These are phyloP conservation scores for Sporothrix schenckii DNA, from an alignment of 2,329 filamentous ascomycete species.

Conservation along the genomic window DNA sequence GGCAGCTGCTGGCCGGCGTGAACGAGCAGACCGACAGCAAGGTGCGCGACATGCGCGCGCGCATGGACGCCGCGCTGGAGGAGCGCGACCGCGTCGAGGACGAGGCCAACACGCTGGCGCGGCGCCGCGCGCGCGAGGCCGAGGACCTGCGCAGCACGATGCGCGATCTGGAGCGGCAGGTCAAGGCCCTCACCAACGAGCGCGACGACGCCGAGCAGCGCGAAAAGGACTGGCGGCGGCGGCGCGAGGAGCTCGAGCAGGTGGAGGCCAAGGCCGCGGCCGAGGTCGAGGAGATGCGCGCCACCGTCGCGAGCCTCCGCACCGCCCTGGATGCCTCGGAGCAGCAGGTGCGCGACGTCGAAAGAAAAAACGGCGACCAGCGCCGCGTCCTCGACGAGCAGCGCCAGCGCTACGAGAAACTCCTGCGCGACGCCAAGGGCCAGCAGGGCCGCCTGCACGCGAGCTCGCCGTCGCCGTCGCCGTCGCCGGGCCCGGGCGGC, in stretches of 20 bases:
- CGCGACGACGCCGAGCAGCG: conserved; percentile 75
- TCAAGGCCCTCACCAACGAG: conserved; percentile 71
- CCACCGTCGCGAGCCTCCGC: conserved; percentile 75
- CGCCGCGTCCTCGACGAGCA: conserved; percentile 77
- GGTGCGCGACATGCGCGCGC: conserved; percentile 83
- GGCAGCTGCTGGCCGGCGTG: conserved; percentile 80
- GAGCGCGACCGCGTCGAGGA: conserved; percentile 93
- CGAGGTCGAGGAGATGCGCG: conserved; percentile 74
- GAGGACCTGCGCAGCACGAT: conserved; percentile 82
- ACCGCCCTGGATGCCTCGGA: conserved; percentile 86
- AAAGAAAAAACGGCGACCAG: conserved; percentile 78
- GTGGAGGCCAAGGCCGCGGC: conserved; percentile 68
- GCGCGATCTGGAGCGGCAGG: conserved; percentile 77
- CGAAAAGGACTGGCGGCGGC: conserved; percentile 73
- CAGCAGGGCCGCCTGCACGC: conserved; percentile 45
- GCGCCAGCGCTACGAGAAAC: conserved; percentile 74
- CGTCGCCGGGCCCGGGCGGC: conserved; percentile 5
- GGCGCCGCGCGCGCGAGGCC: conserved; percentile 76
- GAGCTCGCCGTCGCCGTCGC: conserved; percentile 14
- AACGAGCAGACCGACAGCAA: conserved; percentile 80
- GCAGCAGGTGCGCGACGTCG: conserved; percentile 75
- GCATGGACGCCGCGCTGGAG: conserved; percentile 87
- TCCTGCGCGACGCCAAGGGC: conserved; percentile 68
- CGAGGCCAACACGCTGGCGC: conserved; percentile 76
- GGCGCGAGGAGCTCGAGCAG: conserved; percentile 75